Base-by-base conservation (phyloP, 345 rosid species). In the Clarkia xantiana region DNA sequence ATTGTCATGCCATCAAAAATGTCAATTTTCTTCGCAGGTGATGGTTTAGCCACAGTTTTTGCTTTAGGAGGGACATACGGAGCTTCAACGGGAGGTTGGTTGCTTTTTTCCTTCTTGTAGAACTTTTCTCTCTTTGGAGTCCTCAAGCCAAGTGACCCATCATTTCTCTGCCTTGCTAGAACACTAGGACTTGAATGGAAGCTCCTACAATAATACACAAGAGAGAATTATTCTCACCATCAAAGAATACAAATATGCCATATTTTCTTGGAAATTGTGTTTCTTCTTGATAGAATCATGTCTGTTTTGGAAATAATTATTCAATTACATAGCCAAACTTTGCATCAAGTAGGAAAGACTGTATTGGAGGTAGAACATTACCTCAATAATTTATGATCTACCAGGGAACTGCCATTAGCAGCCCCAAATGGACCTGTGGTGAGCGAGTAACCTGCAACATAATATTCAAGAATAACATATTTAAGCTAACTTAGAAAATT, bases 1-100 rank as follows among this genome's bases (percentile, higher is more conserved):
- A 80, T 18, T 4, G 87, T 72, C 79, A 84, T 84, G 64, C 98
- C 95, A 63, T 80, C 85, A 66, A 86, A 91, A 62, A 91, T 82
- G 53, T 84, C 85, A 6, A 81, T 57, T 0, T 75, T 80, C 69
- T 78, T 84, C 57, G 75, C 84, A 48, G 63, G 80, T 39, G 57
- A 60, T 36, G 71, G 54, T 51, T 77, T 81, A 42, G 55, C 60
- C 41, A 45, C 58, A 64, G 63, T 69, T 71, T 73, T 74, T 18
- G 69, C 68, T 71, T 74, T 80, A 51, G 79, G 78, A 50, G 84
- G 79, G 53, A 82, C 77, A 47, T 84, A 84, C 14, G 77, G 87
- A 72, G 86, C 79, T 66, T 84, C 95, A 60, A 80, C 74, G 1
- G 98, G 95, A 9, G 90, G 76, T 53, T 65, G 67, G 41, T 45